Base-by-base conservation (phyloP, 1,139 yeast species). In the Kurtzmaniella quercitrusa region DNA sequence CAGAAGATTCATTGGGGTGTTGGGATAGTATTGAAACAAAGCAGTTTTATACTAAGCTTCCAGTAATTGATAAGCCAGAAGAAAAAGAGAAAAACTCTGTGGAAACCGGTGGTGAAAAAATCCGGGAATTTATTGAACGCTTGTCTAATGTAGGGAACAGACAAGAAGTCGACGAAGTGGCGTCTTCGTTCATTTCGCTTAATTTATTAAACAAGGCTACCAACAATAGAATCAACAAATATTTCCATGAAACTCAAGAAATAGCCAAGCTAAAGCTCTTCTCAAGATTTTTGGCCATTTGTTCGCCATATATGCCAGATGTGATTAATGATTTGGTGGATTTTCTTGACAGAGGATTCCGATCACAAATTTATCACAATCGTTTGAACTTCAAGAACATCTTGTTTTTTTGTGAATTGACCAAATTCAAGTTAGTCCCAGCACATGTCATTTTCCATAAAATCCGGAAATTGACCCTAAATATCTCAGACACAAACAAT, bases 371-470 rank as follows among this genome's bases (percentile, higher is more conserved):
- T 32, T 71, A 73, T 48, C 71, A 80, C 22, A 73, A 74, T 43
- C 65, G 66, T 26, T 59, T 83, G 42, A 78, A 79, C 49, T 76
- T 81, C 51, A 74, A 70, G 49, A 80, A 76, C 49, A 75, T 86
- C 33, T 68, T 74, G 32, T 84, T 84, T 48, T 82, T 87, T 49
- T 69, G 82, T 41, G 97, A 91, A 55, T 66, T 89, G 65, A 77
- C 84, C 38, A 88, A 87, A 56, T 91, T 89, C 59, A 80, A 78
- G 50, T 60, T 88, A 50, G 70, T 89, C n/a, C 94, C 95, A 0
- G 67, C 71, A 17, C 84, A 79, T 59, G 71, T 84, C 43, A 71
- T 84, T 3, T 85, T 88, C 58, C 93, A 88, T 59, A 84, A 81
- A 55, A 75, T 85, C 42, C 69, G 85, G 48, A 64, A 71, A 1